Conservation (phyloP, 2,329 filamentous ascomycete species). For the Pseudogymnoascus sp. region DNA sequence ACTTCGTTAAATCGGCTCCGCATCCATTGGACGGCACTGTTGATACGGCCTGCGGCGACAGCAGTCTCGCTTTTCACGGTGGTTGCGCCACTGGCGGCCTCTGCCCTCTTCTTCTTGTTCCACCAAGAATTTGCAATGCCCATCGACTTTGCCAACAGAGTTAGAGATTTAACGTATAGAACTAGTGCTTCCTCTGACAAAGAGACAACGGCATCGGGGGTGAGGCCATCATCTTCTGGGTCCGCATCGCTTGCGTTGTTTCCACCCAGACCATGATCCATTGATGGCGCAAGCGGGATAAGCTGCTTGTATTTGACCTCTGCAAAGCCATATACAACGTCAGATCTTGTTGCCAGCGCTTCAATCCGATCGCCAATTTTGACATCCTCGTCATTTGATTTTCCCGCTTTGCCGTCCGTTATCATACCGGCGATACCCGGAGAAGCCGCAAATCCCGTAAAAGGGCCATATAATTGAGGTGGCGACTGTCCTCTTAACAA, state of each 20-base stretch:
- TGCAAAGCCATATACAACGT: conserved; percentile 94
- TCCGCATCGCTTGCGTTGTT: conserved; percentile 41
- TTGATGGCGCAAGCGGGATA: conserved; percentile 76
- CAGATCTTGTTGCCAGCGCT: conserved; percentile 83
- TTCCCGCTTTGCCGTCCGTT: conserved; percentile 52
- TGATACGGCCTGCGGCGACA: conserved; percentile 57
- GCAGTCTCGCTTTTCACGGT: conserved; percentile 35
- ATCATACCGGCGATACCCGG: conserved; percentile 53
- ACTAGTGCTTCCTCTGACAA: conserved; percentile 92
- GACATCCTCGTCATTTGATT: conserved; percentile 67
- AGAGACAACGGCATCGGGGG: conserved; percentile 73
- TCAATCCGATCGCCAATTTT: conserved; percentile 75
- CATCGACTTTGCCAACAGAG: conserved; percentile 86
- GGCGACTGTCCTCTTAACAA: conserved; percentile 60
- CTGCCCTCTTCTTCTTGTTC: conserved; percentile 65
- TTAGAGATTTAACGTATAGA: conserved; percentile 88
- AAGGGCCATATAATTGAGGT: conserved; percentile 68
- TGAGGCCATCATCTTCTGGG: conserved; percentile 68
- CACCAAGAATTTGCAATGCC: conserved; percentile 92
- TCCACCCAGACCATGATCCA: conserved; percentile 60
- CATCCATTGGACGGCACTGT: conserved; percentile 92
- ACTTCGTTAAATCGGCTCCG: conserved; percentile 93
- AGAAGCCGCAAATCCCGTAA: conserved; percentile 72
- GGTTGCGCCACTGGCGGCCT: conserved; percentile 39
- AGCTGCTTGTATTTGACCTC: conserved; percentile 98